phyloP scores from a whole-genome alignment of 768 basidiomycete species.

The Mycena venus region DNA sequence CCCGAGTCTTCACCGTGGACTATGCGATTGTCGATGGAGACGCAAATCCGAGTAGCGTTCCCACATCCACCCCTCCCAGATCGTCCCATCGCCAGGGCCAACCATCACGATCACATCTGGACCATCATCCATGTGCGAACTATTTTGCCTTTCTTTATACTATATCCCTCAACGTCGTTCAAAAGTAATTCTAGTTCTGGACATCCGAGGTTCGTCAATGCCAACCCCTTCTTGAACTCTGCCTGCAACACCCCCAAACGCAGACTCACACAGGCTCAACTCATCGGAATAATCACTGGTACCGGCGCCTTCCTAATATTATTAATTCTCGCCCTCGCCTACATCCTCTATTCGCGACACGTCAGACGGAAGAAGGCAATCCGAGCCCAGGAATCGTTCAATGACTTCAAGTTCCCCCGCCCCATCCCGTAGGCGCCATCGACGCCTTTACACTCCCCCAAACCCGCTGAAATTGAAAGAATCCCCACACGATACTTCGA shows the following conservation, averaged over 20 bases:
- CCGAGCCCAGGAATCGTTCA: not conserved
- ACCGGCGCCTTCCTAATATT: not conserved
- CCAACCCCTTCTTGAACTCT: not conserved
- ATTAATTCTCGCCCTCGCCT: not conserved
- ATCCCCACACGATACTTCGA: not conserved
- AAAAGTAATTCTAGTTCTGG: not conserved
- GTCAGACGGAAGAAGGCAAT: not conserved
- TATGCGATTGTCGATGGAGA: slow-evolving; percentile 41
- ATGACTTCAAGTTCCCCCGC: not conserved
- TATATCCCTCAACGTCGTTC: not conserved
- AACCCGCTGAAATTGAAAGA: not conserved
- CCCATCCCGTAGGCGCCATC: not conserved
- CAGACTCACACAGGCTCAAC: not conserved
- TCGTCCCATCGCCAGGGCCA: not conserved
- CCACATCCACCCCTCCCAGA: not conserved
- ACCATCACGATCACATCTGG: not conserved
- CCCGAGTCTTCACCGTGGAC: slow-evolving; percentile 42
- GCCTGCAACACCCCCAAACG: not conserved
- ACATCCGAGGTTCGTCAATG: not conserved
- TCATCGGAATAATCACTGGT: not conserved
- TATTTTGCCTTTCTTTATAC: not conserved
- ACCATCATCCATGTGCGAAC: not conserved
- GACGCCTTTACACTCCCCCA: too few species aligned
- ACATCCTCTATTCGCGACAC: not conserved
- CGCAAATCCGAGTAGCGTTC: not conserved